Conservation (phyloP, 805 yeast genomes). For the Lachancea cidri region DNA sequence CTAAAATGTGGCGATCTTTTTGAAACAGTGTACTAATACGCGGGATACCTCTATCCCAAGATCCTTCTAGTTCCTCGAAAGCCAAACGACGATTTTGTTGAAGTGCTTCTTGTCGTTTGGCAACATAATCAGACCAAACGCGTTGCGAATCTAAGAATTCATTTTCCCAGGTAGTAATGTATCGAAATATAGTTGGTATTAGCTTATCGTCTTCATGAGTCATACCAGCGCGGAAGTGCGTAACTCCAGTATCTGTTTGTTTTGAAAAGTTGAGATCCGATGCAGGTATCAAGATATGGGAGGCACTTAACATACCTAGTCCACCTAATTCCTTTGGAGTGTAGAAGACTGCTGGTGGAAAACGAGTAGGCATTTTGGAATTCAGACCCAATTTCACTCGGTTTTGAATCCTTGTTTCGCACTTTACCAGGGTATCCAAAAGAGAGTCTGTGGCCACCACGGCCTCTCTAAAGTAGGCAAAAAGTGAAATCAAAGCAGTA, state of each 20-base stretch:
- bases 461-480: slow-evolving; percentile 91
- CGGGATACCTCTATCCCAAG: slow-evolving; percentile 97
- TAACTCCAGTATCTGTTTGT: slow-evolving; percentile 91
- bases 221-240: slow-evolving; percentile 94
- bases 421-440: slow-evolving; percentile 76
- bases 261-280: slow-evolving; percentile 87
- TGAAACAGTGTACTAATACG: slow-evolving; percentile 93
- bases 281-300: slow-evolving; percentile 91
- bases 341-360: slow-evolving; percentile 98
- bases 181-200: slow-evolving; percentile 91
- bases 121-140: slow-evolving; percentile 97
- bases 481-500: slow-evolving; percentile 78
- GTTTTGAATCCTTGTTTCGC: slow-evolving; percentile 91
- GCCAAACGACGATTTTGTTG: slow-evolving; percentile 82
- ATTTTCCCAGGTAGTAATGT: slow-evolving; percentile 93
- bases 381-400: slow-evolving; percentile 91
- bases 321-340: slow-evolving; percentile 98
- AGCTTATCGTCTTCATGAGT: slow-evolving; percentile 69
- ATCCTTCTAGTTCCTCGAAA: slow-evolving; percentile 87
- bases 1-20: slow-evolving; percentile 89
- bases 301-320: slow-evolving; percentile 94
- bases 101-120: slow-evolving; percentile 79
- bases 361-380: slow-evolving; percentile 97
- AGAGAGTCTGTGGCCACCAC: slow-evolving; percentile 74
- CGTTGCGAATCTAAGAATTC: slow-evolving; percentile 91